Evolutionary conservation across 345 rosid genomes (phyloP).

Genomic region (Camelina sativa): DNA sequence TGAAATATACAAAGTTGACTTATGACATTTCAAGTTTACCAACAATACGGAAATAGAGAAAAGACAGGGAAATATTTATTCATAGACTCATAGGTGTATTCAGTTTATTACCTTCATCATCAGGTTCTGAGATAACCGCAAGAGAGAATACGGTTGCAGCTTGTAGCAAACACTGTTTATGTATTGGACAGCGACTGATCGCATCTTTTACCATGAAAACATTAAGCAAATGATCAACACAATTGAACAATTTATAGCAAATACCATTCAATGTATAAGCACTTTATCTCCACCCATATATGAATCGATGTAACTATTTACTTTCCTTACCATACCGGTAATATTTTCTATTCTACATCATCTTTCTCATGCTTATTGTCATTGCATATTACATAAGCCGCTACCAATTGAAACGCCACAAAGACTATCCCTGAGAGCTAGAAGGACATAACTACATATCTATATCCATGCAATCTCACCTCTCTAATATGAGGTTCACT

Average conservation of each 20-base stretch:
- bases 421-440: constrained; percentile 18
- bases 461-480: constrained; percentile 49
- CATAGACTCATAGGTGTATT: background rate
- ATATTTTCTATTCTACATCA: background rate
- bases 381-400: constrained; percentile 5
- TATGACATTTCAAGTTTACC: constrained; percentile 32
- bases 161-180: constrained; percentile 80
- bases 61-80: background rate
- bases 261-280: background rate
- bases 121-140: constrained; percentile 62
- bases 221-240: constrained; percentile 29
- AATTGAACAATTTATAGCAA: constrained; percentile 13
- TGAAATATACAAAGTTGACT: constrained; percentile 33
- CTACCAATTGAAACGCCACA: background rate
- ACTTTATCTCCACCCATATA: constrained; percentile 1
- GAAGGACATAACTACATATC: constrained; percentile 1
- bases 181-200: constrained; percentile 62
- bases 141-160: constrained; percentile 89
- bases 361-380: constrained; percentile 11
- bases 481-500: constrained; percentile 66
- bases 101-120: constrained; percentile 64
- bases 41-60: background rate
- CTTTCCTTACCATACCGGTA: background rate
- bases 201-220: constrained; percentile 54
- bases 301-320: constrained; percentile 4